Evolutionary conservation across 129 eudicot genomes (phyloP).

Genomic region (Escallonia rubra): DNA sequence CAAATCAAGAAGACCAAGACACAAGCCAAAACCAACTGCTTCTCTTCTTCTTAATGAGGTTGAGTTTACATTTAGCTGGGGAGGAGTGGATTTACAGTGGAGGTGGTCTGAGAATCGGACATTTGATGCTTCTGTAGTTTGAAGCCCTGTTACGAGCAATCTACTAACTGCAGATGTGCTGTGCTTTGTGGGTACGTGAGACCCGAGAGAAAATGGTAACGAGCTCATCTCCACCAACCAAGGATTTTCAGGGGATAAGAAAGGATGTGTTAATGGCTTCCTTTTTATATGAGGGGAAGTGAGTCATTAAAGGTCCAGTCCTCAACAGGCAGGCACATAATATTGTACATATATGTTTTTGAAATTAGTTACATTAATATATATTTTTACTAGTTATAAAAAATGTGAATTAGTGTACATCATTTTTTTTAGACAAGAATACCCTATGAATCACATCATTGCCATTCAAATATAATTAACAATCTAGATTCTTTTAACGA

Average conservation of each 20-base stretch:
- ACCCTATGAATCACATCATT: too few relatives aligned
- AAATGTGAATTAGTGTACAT: too few relatives aligned
- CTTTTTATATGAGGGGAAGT: too few relatives aligned
- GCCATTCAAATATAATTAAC: too few relatives aligned
- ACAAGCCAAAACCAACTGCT: constrained; percentile 42
- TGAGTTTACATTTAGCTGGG: not conserved
- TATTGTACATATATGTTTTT: too few relatives aligned
- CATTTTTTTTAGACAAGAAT: too few relatives aligned
- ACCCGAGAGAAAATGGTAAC: constrained; percentile 29
- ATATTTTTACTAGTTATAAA: too few relatives aligned
- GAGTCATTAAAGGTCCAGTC: too few relatives aligned
- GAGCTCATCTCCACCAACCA: constrained; percentile 26
- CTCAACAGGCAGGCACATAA: too few relatives aligned
- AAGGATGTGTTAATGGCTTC: not conserved
- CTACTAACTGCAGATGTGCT: not conserved
- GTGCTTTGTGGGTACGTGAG: constrained; percentile 21
- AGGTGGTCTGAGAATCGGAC: constrained; percentile 4
- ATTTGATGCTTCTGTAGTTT: constrained; percentile 10
- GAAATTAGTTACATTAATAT: too few relatives aligned
- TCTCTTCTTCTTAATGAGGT: constrained; percentile 50
- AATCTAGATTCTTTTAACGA: too few relatives aligned
- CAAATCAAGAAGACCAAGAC: constrained; percentile 29
- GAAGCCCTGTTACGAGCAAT: constrained; percentile 1
- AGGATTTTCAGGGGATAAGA: constrained; percentile 11
- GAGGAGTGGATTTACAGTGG: not conserved